A percentile compares a stretch with the other conserved stretches of the same genome.
phyloP scores from a whole-genome alignment of 1,284 basidiomycete genomes.

The Ustilago sp. region DNA sequence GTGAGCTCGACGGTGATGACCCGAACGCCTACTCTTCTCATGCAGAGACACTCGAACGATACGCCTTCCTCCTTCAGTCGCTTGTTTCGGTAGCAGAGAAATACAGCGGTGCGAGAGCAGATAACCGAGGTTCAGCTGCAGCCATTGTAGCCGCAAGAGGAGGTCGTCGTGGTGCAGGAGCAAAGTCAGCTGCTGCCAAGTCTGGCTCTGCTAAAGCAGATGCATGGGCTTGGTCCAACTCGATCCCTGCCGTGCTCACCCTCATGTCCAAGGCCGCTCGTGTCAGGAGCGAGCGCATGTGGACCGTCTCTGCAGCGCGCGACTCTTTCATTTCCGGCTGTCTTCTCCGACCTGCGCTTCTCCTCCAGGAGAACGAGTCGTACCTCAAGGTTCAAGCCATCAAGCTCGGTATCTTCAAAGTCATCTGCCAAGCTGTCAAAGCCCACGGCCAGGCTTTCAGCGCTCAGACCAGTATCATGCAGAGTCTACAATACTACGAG shows the following conservation, averaged over 20 bases:
- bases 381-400: conserved; percentile 86
- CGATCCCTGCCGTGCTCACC: conserved; percentile 58
- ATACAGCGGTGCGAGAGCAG: conserved; percentile 41
- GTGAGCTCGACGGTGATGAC: conserved; percentile 50
- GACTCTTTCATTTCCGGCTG: conserved; percentile 67
- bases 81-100: conserved; percentile 62
- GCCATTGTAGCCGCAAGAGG: conserved; percentile 35
- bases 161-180: conserved; percentile 35
- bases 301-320: conserved; percentile 60
- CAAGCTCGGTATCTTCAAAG: conserved; percentile 82
- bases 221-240: conserved; percentile 59
- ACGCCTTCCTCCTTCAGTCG: conserved; percentile 67
- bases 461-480: conserved; percentile 86
- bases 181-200: conserved; percentile 43
- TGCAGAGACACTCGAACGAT: conserved; percentile 60
- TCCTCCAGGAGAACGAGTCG: conserved; percentile 84
- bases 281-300: conserved; percentile 58
- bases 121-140: conserved; percentile 26
- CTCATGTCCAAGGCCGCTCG: conserved; percentile 59
- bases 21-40: conserved; percentile 53
- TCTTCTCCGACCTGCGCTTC: conserved; percentile 78
- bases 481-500: conserved; percentile 91
- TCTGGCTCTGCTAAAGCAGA: conserved; percentile 44
- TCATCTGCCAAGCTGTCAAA: conserved; percentile 92
- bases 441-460: conserved; percentile 81